Base-by-base conservation (phyloP, 139 green algal species). In the Chlamydomonas incerta region DNA sequence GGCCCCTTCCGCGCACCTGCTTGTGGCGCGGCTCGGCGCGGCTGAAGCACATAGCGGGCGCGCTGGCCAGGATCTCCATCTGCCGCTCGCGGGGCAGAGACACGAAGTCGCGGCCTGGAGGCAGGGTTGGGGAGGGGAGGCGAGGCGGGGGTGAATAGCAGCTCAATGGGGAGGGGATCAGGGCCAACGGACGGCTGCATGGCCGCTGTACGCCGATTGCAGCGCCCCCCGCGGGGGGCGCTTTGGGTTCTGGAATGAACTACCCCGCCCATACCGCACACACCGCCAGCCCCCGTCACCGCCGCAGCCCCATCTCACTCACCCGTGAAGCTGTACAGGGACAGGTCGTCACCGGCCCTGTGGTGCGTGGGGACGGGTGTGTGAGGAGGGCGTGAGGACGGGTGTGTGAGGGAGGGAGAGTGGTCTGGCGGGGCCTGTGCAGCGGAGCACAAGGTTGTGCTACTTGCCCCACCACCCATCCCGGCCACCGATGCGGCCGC, bases 1-100 rank as follows among this genome's bases (percentile, higher is more conserved):
- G n/a, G 15, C 52, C 52, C 11, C 52, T 15, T 23, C 52, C 57
- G 20, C 71, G 11, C 46, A 83, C 91, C 6, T 95, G 96, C 91
- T 99, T 99, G 93, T 99, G 97, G 55, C 90, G 90, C 4, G 98
- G 98, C 93, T 99, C 98, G 21, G 98, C 98, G 10, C 98, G 90
- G 23, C 93, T 98, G 91, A 99, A 99, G 66, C 96, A 96, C 67
- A 80, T 85, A 50, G 74, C 6, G 62, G 83, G 72, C 11, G 83
- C 73, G 57, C 73, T 34, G 10, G 76, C 83, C 67, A 76, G 37
- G 47, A 88, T 62, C 73, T 67, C 47, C 83, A 88, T 18, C 73
- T 83, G 83, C 10, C 65, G 50, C 72, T 76, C 63, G 17, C 34
- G 55, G 58, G 81, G 74, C 73, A 88, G 73, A 1, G 50, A 41